A percentile compares a stretch with the other conserved stretches of the same genome.
Conservation (phyloP, 495 filamentous ascomycete species). For the Pseudevernia furfuracea region DNA sequence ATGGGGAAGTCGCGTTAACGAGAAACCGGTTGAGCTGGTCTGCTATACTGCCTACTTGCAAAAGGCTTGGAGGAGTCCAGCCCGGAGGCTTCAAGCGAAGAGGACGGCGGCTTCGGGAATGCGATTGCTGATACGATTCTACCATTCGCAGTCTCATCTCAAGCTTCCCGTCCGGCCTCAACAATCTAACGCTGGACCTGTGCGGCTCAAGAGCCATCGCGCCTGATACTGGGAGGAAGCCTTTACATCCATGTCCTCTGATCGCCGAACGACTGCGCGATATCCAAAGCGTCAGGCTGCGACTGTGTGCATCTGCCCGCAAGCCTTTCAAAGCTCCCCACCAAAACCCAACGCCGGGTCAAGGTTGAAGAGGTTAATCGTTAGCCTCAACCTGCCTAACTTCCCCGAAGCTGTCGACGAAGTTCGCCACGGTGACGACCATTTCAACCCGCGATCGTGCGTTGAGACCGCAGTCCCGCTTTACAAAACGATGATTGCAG, state of each 20-base stretch:
- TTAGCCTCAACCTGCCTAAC: neutral
- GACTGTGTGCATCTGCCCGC: conserved; percentile 12
- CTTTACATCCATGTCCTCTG: conserved; percentile 7
- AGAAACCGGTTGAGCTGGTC: conserved; percentile 6
- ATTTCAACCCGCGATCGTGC: conserved; percentile 4
- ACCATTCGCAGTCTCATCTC: neutral
- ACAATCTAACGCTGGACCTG: conserved; percentile 5
- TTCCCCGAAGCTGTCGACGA: neutral
- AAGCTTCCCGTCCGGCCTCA: conserved; percentile 5
- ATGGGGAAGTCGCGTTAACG: conserved; percentile 1
- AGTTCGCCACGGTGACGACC: neutral
- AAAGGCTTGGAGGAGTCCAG: conserved; percentile 6
- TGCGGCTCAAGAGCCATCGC: conserved; percentile 3
- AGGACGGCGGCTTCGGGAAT: too few species aligned
- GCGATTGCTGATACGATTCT: neutral
- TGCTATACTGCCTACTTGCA: neutral
- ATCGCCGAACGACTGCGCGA: neutral
- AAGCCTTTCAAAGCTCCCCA: neutral
- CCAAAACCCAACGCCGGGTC: neutral
- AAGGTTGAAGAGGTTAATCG: neutral
- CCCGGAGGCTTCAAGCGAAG: conserved; percentile 12
- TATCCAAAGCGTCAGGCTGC: conserved; percentile 2
- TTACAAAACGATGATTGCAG: conserved; percentile 2
- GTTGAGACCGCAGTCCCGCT: neutral
- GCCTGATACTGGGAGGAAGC: neutral